Conservation (phyloP, 768 basidiomycete genomes). For the Lanmaoa rubissima region DNA sequence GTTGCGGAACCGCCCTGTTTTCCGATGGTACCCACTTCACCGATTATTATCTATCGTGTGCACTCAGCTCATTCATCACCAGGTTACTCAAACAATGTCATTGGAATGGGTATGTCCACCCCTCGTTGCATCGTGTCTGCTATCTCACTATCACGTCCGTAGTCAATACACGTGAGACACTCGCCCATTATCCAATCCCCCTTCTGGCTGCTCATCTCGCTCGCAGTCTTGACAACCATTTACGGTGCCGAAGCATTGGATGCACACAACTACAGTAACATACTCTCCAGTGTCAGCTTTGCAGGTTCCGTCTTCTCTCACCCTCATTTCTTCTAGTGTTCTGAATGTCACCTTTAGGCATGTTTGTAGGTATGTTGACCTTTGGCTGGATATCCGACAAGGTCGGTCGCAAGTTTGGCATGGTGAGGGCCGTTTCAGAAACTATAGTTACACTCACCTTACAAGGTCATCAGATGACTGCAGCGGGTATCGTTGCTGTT, state of each 20-base stretch:
- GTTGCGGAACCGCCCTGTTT: constrained; percentile 85
- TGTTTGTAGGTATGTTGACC: constrained; percentile 78
- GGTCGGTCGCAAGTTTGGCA: constrained; percentile 83
- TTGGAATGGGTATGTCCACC: constrained; percentile 62
- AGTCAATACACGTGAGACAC: constrained; percentile 67
- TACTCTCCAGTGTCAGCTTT: constrained; percentile 69
- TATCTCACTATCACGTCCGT: constrained; percentile 4
- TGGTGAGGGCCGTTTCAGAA: constrained; percentile 47
- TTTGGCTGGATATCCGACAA: constrained; percentile 88
- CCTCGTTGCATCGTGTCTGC: neutral
- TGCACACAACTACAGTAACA: constrained; percentile 56
- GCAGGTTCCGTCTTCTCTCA: constrained; percentile 75
- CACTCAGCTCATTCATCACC: constrained; percentile 5
- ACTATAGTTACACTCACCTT: constrained; percentile 6
- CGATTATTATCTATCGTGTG: neutral
- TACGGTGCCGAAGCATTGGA: constrained; percentile 58
- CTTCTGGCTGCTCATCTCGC: neutral
- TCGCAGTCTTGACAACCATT: constrained; percentile 62
- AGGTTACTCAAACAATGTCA: constrained; percentile 83
- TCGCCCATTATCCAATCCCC: neutral
- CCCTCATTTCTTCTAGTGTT: constrained; percentile 61
- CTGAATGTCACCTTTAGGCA: constrained; percentile 70
- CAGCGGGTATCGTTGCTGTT: constrained; percentile 78
- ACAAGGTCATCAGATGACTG: constrained; percentile 56
- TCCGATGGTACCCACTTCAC: constrained; percentile 60